Evolutionary conservation across 2,329 filamentous ascomycete species (phyloP).

Genomic region (Chaetomium olivaceum): DNA sequence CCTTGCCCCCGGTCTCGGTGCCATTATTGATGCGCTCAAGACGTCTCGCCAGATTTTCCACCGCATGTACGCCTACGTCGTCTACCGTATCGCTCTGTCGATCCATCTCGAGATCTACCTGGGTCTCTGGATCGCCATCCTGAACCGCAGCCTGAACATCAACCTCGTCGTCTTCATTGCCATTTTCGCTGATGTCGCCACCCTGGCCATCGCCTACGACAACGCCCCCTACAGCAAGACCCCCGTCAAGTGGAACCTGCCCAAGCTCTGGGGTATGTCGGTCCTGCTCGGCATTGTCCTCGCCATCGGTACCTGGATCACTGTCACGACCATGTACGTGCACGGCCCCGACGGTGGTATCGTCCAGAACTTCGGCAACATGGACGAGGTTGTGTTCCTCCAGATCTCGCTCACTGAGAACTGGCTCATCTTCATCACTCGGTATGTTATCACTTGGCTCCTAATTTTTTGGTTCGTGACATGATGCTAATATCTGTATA

Average conservation of each 20-base stretch:
- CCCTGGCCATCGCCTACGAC: slow-evolving; percentile 89
- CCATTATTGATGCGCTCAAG: slow-evolving; percentile 90
- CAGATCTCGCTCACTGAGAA: slow-evolving; percentile 90
- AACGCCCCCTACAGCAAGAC: slow-evolving; percentile 84
- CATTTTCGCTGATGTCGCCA: slow-evolving; percentile 92
- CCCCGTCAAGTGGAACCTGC: slow-evolving; percentile 93
- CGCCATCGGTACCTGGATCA: slow-evolving; percentile 83
- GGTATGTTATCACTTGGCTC: slow-evolving; percentile 21
- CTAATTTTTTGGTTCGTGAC: background rate
- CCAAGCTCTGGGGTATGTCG: slow-evolving; percentile 92
- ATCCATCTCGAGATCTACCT: slow-evolving; percentile 91
- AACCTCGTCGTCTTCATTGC: slow-evolving; percentile 90
- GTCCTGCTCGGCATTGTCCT: slow-evolving; percentile 79
- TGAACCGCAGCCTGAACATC: slow-evolving; percentile 82
- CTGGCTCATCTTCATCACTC: slow-evolving; percentile 95
- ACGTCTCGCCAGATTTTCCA: slow-evolving; percentile 94
- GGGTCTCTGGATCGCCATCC: slow-evolving; percentile 85
- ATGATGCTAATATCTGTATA: slow-evolving; percentile 13
- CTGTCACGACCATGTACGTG: slow-evolving; percentile 80
- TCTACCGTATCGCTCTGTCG: slow-evolving; percentile 91
- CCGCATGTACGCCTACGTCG: slow-evolving; percentile 94
- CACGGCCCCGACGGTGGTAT: slow-evolving; percentile 72
- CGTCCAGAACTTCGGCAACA: slow-evolving; percentile 82
- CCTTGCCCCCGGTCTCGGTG: slow-evolving; percentile 84
- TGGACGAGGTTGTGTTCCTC: slow-evolving; percentile 83